Percentiles rank a stretch among this genome's conserved stretches.
Evolutionary conservation across 2,329 filamentous ascomycete species (phyloP).

Genomic region (Neospermospora avenae): DNA sequence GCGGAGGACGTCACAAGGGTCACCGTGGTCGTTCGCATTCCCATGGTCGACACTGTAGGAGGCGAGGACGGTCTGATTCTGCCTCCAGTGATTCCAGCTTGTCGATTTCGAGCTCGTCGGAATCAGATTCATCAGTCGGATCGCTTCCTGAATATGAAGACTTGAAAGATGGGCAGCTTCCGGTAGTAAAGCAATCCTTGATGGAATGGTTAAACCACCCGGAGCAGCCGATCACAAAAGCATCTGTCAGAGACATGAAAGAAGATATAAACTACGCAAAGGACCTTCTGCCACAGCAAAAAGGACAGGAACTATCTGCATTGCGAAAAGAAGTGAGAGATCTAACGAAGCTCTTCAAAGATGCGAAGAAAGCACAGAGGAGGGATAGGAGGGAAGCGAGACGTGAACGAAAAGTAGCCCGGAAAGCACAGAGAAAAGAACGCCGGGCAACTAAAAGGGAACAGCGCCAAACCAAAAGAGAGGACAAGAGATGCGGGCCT

Average conservation of each 20-base stretch:
- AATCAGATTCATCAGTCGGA: constrained; percentile 43
- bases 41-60: constrained; percentile 10
- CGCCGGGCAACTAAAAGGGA: constrained; percentile 24
- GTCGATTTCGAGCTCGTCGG: constrained; percentile 36
- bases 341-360: constrained; percentile 44
- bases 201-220: constrained; percentile 49
- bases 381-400: constrained; percentile 31
- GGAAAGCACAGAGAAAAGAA: constrained; percentile 19
- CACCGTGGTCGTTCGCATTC: constrained; percentile 13
- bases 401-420: constrained; percentile 12
- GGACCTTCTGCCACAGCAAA: constrained; percentile 11
- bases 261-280: constrained; percentile 44
- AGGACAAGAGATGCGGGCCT: constrained; percentile 26
- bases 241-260: constrained; percentile 42
- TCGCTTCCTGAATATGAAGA: constrained; percentile 54
- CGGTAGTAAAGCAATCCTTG: constrained; percentile 44
- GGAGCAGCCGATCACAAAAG: constrained; percentile 46
- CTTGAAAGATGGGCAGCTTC: constrained; percentile 47
- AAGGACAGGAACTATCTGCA: constrained; percentile 35
- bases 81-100: constrained; percentile 30
- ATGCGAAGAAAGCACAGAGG: constrained; percentile 39
- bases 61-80: constrained; percentile 18
- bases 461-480: constrained; percentile 35
- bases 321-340: constrained; percentile 45
- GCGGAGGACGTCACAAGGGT: constrained; percentile 19